Percentiles rank a stretch among this genome's conserved stretches.
Conservation (phyloP, 2,329 filamentous ascomycete genomes). For the Phyllosticta paracitricarpa region DNA sequence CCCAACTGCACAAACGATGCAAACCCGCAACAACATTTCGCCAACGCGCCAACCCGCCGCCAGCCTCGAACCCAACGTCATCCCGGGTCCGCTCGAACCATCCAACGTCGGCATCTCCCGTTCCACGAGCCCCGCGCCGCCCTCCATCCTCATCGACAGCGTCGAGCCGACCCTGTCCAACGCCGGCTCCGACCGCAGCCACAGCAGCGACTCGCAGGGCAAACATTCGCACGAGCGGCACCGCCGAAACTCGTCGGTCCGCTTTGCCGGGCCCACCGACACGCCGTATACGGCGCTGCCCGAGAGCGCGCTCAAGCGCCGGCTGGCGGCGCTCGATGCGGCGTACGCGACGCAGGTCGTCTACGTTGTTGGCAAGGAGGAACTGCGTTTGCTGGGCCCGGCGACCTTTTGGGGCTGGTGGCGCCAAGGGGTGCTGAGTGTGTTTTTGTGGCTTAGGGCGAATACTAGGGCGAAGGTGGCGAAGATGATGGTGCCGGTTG, state of each 20-base stretch:
- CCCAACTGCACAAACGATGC: neutral
- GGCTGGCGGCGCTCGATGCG: conserved; percentile 28
- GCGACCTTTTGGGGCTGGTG: conserved; percentile 18
- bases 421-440: conserved; percentile 37
- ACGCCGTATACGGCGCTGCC: conserved; percentile 4
- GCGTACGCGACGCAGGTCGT: conserved; percentile 40
- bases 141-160: conserved; percentile 1
- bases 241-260: neutral
- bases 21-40: neutral
- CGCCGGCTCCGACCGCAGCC: conserved; percentile 12
- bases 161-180: neutral
- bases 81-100: conserved; percentile 26
- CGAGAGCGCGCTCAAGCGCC: conserved; percentile 11
- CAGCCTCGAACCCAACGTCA: neutral
- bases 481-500: conserved; percentile 48
- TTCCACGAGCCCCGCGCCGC: neutral
- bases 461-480: conserved; percentile 58
- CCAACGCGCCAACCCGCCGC: neutral
- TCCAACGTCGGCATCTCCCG: conserved; percentile 19
- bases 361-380: conserved; percentile 52
- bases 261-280: conserved; percentile 2
- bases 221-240: neutral
- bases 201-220: conserved; percentile 13
- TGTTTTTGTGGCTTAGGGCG: conserved; percentile 56
- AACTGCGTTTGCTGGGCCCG: conserved; percentile 35